Evolutionary conservation across 345 rosid genomes (phyloP).

Genomic region (Camelina neglecta): DNA sequence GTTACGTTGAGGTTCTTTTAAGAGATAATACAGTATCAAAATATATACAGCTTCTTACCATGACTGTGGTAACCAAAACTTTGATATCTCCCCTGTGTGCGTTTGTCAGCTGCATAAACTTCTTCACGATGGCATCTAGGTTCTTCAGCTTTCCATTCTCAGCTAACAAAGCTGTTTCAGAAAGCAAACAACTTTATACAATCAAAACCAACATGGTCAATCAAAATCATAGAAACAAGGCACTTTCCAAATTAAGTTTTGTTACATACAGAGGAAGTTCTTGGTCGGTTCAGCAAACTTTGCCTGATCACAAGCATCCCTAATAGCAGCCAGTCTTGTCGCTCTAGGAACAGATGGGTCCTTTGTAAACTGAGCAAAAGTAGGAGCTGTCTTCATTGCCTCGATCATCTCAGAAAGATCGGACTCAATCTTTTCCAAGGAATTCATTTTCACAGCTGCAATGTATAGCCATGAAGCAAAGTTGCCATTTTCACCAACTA

Average conservation of each 20-base stretch:
- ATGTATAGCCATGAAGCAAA: conserved; percentile 85
- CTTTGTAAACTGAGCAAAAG: conserved; percentile 69
- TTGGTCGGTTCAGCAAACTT: conserved; percentile 73
- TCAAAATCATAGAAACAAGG: conserved; percentile 1
- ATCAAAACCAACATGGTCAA: conserved; percentile 7
- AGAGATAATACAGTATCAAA: neutral
- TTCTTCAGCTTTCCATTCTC: conserved; percentile 78
- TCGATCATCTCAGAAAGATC: conserved; percentile 70
- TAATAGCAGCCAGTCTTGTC: conserved; percentile 62
- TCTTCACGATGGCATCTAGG: conserved; percentile 67
- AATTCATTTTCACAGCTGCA: conserved; percentile 68
- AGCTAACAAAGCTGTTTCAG: conserved; percentile 64
- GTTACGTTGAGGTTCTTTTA: neutral
- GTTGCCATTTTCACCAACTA: conserved; percentile 85
- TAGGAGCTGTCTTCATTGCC: conserved; percentile 66
- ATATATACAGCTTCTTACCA: conserved; percentile 67
- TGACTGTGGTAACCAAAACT: conserved; percentile 78
- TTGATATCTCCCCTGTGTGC: conserved; percentile 86
- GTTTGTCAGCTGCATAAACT: conserved; percentile 71
- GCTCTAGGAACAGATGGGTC: conserved; percentile 75
- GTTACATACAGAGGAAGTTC: conserved; percentile 77
- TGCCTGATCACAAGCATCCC: conserved; percentile 64
- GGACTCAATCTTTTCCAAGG: conserved; percentile 73
- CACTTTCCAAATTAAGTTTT: neutral
- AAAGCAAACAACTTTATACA: neutral